These are phyloP conservation scores for Silene latifolia DNA, from an alignment of 148 eudicot genomes.

Conservation along the genomic window DNA sequence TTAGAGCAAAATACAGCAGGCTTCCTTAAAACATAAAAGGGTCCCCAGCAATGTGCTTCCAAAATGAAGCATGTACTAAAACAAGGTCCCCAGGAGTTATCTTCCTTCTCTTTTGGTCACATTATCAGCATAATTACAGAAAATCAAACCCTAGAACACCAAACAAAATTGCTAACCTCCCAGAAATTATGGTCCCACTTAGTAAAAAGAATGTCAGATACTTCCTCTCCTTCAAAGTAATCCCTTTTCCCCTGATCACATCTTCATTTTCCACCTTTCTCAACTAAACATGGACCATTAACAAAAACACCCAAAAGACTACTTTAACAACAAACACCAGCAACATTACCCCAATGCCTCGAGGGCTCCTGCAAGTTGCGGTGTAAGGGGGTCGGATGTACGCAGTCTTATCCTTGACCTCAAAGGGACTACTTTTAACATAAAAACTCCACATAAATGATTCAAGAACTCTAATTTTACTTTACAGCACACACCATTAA, in stretches of 20 bases:
- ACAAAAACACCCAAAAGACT: slow-evolving; percentile 5
- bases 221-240: background rate
- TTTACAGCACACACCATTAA: background rate
- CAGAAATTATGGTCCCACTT: slow-evolving; percentile 21
- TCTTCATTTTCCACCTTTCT: background rate
- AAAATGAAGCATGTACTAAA: slow-evolving; percentile 15
- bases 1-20: slow-evolving; percentile 9
- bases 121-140: slow-evolving; percentile 20
- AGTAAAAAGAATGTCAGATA: slow-evolving; percentile 7
- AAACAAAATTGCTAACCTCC: slow-evolving; percentile 2
- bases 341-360: background rate
- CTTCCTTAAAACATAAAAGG: slow-evolving; percentile 5
- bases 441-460: background rate
- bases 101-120: slow-evolving; percentile 22
- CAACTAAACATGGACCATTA: background rate
- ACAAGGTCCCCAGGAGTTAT: slow-evolving; percentile 20
- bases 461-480: background rate
- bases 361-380: background rate
- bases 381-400: no score
- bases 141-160: slow-evolving; percentile 11
- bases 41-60: slow-evolving; percentile 24
- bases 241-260: slow-evolving; percentile 3
- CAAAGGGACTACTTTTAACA: background rate
- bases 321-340: background rate
- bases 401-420: no score